Evolutionary conservation across 805 yeast species (phyloP), one percentile per base, ranked within the genome.

Genomic region (Candida odintsovae): DNA sequence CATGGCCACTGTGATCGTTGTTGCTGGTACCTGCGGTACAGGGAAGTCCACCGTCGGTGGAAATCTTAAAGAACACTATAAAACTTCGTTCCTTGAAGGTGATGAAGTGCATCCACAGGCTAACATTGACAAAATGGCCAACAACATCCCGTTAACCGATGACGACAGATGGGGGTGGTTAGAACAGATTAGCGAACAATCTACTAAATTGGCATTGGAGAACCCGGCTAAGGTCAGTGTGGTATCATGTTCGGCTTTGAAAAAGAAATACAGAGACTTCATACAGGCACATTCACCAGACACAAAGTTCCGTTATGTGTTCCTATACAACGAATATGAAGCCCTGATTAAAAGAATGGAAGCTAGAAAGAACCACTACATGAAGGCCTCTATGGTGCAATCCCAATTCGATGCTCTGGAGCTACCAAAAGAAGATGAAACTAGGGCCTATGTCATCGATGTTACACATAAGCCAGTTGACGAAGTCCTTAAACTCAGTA

Each of bases 21-120:
- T 92, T 9, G 97, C 95, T 12, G 99, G 99, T 0, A 96, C 98
- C 0, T 90, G 97, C 0, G 98, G 98, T 9, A 86, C 96, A 2
- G 99, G 99, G 1, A 94, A 94, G 63, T 74, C 95, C 20, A 87
- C 97, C 2, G 76, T 86, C 19, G 95, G 87, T 0, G 67, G 68
- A 13, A 57, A 64, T 11, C 58, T 90, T 19, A 64, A 83, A 0
- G 49, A 66, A 19, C 58, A 65, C 20, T 72, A 79, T 18, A 49
- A 64, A 3, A 72, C 83, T 42, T 72, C 80, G 2, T 90, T 77
- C 59, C 64, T 90, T 12, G 99, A 94, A 64, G 99, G 98, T 6
- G 99, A 94, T 63, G 65, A 71, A 2, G 72, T 83, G 23, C 97
- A 90, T 63, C 89, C 95, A 6, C 54, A 64, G 31, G 73, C 61